phyloP scores from a whole-genome alignment of 202 grass and related monocot species.

The Carex arenaria region DNA sequence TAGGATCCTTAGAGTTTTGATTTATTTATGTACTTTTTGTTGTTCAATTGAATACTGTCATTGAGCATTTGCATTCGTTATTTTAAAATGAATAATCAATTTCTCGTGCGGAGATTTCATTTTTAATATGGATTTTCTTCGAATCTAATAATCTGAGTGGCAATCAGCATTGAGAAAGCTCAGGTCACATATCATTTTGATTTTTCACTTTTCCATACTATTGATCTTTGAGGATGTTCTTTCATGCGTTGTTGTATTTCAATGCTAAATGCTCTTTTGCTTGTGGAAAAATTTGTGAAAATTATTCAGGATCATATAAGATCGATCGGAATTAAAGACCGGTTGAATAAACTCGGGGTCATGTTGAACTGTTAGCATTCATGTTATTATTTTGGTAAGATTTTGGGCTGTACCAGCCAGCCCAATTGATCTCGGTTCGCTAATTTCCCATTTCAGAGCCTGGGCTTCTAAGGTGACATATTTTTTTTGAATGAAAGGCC shows the following conservation, averaged over 20 bases:
- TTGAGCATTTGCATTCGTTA: too few species aligned
- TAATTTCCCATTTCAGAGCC: neutral
- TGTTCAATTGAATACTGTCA: too few species aligned
- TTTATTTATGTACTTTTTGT: too few species aligned
- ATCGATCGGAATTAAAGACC: neutral
- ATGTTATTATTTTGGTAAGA: neutral
- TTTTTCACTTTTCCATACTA: neutral
- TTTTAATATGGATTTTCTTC: too few species aligned
- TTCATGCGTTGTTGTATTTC: neutral
- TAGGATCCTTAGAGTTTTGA: too few species aligned
- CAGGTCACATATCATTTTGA: neutral
- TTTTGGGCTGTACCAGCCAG: neutral
- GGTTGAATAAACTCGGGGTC: neutral
- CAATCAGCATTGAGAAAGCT: neutral
- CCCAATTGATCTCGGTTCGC: neutral
- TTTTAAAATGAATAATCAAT: too few species aligned
- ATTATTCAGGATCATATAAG: neutral
- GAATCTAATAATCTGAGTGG: too few species aligned
- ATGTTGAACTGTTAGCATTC: neutral
- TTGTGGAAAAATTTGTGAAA: neutral
- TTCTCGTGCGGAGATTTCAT: too few species aligned
- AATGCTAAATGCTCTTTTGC: neutral
- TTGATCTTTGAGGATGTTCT: neutral
- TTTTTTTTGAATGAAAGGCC: neutral
- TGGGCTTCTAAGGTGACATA: neutral